Evolutionary conservation across 805 yeast species (phyloP), one percentile per base, ranked within the genome.

Genomic region (Torulaspora microellipsoides): DNA sequence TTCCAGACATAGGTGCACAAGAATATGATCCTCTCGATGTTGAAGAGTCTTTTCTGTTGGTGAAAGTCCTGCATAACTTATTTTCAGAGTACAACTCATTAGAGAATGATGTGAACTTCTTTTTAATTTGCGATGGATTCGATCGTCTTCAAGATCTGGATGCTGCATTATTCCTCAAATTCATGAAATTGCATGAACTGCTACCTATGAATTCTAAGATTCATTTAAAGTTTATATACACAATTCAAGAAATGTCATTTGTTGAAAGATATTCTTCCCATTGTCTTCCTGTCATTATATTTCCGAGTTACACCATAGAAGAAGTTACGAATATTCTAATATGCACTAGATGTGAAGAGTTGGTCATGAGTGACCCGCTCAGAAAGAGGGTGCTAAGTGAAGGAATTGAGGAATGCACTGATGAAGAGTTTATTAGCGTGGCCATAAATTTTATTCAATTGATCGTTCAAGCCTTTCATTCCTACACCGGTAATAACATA

Each of bases 101-200:
- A 30, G 37, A 41, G 11, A 34, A 48, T 14, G 36, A 28, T 1
- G 17, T 32, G 4, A 55, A 45, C 37, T 40, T 57, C 12, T 56
- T 45, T 36, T 41, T 62, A n/a, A 43, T 60, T 2, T 47, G 55
- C 29, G 68, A 64, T 52, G 66, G 65, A 10, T 51, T 64, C 17
- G 67, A 64, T 39, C 49, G 49, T 25, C 45, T 62, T n/a, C 60
- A 58, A 35, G 66, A 64, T 43, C 36, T 64, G 8, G 66, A 64
- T 42, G 59, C 59, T 3, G 55, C 55, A 12, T 43, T 61, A 10
- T 46, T 60, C 13, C 48, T 53, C 15, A 59, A 55, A 29, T 53
- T 60, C 33, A 32, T 62, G 1, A 58, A 56, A 37, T 31, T 62
- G 14, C 54, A 55, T 40, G 65, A 61, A 47, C 38, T 52, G 13